A percentile compares a stretch with the other conserved stretches of the same genome.
phyloP scores from a whole-genome alignment of 2,329 filamentous ascomycete species.

The Berkeleyomyces rouxiae region DNA sequence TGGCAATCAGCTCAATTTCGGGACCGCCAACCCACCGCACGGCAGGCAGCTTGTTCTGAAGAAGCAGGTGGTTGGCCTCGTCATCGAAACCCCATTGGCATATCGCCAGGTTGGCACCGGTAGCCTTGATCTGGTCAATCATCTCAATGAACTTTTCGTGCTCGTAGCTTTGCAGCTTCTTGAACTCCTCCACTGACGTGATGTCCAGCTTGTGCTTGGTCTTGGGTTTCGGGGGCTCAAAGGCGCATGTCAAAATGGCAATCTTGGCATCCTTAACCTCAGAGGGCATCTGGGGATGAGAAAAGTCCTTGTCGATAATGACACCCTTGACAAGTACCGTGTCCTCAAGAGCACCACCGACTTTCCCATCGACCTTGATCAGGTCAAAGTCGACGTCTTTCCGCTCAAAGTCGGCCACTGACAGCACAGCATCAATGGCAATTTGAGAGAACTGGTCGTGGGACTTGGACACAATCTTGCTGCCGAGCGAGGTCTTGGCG shows the following conservation, averaged over 20 bases:
- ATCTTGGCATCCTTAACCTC: slow-evolving; percentile 93
- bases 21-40: slow-evolving; percentile 96
- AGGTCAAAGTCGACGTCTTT: slow-evolving; percentile 98
- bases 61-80: slow-evolving; percentile 90
- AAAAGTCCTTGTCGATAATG: slow-evolving; percentile 99
- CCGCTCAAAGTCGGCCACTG: slow-evolving; percentile 85
- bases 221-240: slow-evolving; percentile 98
- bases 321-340: slow-evolving; percentile 91
- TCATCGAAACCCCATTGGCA: slow-evolving; percentile 99
- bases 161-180: slow-evolving; percentile 92
- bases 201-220: slow-evolving; percentile 99
- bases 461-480: slow-evolving; percentile 97
- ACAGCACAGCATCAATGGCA: slow-evolving; percentile 89
- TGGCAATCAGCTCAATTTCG: slow-evolving; percentile 95
- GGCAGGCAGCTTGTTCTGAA: slow-evolving; percentile 90
- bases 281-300: slow-evolving; percentile 95
- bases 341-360: slow-evolving; percentile 85
- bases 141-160: slow-evolving; percentile 94
- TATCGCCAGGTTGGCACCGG: slow-evolving; percentile 90
- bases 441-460: slow-evolving; percentile 98
- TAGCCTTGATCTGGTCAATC: slow-evolving; percentile 96
- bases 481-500: slow-evolving; percentile 86
- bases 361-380: slow-evolving; percentile 98
- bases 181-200: slow-evolving; percentile 92
- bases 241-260: slow-evolving; percentile 92